Evolutionary conservation across 1,139 yeast species (phyloP).

Genomic region (Pichia sp.): DNA sequence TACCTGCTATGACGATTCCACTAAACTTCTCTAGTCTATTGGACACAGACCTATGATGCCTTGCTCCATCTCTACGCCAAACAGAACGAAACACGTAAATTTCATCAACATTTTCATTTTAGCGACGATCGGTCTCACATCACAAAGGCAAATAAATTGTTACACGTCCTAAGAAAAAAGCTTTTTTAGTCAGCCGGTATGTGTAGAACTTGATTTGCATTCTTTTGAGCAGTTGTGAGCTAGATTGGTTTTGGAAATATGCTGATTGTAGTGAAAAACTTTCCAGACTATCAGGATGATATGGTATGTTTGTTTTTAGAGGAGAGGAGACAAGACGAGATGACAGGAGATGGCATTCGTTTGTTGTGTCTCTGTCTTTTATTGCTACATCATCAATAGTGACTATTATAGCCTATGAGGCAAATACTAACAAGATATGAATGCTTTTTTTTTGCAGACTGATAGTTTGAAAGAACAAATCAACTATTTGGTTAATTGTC

Average conservation of each 20-base stretch:
- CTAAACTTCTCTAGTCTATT: no score
- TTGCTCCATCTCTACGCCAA: no score
- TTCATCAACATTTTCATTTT: not conserved
- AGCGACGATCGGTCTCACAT: not conserved
- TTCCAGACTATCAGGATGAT: slow-evolving; percentile 6
- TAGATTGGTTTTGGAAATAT: not conserved
- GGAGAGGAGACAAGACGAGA: no score
- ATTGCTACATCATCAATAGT: not conserved
- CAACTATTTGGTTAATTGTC: slow-evolving; percentile 11
- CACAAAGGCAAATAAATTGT: not conserved
- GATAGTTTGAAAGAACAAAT: slow-evolving; percentile 12
- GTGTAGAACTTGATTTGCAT: no score
- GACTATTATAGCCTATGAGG: not conserved
- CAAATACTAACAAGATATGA: no score
- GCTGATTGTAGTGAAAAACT: not conserved
- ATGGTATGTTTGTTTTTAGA: slow-evolving; percentile 9
- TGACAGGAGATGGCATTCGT: no score
- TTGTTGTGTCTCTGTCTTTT: no score
- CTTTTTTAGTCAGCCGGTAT: no score
- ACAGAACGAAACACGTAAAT: not conserved
- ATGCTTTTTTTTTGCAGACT: slow-evolving; percentile 10
- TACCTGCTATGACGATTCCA: no score
- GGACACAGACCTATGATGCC: no score
- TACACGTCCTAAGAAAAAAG: no score
- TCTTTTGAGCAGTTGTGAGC: no score